Percentiles rank a stretch among this genome's conserved stretches.
These are phyloP conservation scores for Debaryomyces prosopidis DNA, from an alignment of 805 yeast species.

Conservation along the genomic window DNA sequence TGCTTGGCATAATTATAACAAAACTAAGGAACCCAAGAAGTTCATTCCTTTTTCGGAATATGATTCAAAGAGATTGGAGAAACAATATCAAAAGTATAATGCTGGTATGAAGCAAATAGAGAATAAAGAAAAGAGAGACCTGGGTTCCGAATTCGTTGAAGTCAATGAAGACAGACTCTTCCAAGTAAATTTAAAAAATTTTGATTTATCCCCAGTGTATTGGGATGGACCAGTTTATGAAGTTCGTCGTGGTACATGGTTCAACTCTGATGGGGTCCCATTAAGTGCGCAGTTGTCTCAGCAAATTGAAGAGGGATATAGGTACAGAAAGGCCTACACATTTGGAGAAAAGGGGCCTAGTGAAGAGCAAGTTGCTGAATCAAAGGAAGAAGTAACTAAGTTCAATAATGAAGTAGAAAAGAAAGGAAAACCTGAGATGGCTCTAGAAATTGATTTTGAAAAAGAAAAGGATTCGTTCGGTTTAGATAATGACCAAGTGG, in stretches of 20 bases:
- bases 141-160: constrained; percentile 30
- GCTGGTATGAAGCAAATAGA: constrained; percentile 4
- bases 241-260: constrained; percentile 87
- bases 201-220: constrained; percentile 66
- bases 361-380: not conserved
- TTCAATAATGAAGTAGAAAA: constrained; percentile 14
- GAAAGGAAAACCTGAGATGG: constrained; percentile 10
- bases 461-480: constrained; percentile 31
- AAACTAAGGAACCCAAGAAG: constrained; percentile 51
- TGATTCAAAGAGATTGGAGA: constrained; percentile 67
- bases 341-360: constrained; percentile 10
- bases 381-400: constrained; percentile 12
- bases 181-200: constrained; percentile 60
- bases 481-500: constrained; percentile 34
- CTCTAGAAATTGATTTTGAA: constrained; percentile 14
- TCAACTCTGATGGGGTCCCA: constrained; percentile 57
- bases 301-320: constrained; percentile 60
- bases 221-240: constrained; percentile 90
- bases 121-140: not conserved
- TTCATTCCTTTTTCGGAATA: constrained; percentile 65
- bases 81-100: constrained; percentile 29
- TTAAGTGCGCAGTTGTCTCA: constrained; percentile 49
- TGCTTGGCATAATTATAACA: constrained; percentile 51
- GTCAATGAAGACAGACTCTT: constrained; percentile 84
- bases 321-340: constrained; percentile 36